These are phyloP conservation scores for Botryococcus braunii DNA, from an alignment of 163 green algal species.

Conservation along the genomic window DNA sequence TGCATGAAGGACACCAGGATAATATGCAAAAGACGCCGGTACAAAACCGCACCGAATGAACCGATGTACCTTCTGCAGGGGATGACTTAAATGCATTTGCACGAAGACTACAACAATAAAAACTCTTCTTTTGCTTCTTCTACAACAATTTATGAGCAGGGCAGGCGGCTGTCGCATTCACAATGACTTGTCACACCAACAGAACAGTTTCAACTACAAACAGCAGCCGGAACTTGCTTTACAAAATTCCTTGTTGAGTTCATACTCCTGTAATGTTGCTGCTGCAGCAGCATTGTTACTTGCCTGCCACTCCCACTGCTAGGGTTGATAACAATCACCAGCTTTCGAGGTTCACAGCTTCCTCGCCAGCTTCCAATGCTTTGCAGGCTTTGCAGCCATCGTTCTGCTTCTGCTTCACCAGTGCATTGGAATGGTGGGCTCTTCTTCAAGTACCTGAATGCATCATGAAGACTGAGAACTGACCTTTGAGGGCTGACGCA, in stretches of 20 bases:
- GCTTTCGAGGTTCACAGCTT: neutral
- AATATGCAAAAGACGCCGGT: no score
- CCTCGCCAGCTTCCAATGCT: slow-evolving; percentile 4
- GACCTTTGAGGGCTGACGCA: no score
- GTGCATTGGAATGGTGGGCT: neutral
- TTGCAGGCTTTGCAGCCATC: slow-evolving; percentile 15
- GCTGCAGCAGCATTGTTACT: neutral
- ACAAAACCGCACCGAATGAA: no score
- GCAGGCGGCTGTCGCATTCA: neutral
- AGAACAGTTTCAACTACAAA: neutral
- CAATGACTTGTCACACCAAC: neutral
- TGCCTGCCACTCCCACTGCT: slow-evolving; percentile 38
- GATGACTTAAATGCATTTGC: no score
- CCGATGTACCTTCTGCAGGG: no score
- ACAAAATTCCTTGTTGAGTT: no score
- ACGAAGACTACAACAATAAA: no score
- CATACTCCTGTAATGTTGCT: neutral
- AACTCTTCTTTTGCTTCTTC: neutral
- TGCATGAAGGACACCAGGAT: no score
- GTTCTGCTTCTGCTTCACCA: slow-evolving; percentile 13
- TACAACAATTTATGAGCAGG: neutral
- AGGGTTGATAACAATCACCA: slow-evolving; percentile 47
- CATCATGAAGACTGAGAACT: no score
- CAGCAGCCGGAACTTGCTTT: neutral
- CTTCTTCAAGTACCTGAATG: neutral